phyloP scores from a whole-genome alignment of 148 eudicot genomes.

The Spergularia marina region DNA sequence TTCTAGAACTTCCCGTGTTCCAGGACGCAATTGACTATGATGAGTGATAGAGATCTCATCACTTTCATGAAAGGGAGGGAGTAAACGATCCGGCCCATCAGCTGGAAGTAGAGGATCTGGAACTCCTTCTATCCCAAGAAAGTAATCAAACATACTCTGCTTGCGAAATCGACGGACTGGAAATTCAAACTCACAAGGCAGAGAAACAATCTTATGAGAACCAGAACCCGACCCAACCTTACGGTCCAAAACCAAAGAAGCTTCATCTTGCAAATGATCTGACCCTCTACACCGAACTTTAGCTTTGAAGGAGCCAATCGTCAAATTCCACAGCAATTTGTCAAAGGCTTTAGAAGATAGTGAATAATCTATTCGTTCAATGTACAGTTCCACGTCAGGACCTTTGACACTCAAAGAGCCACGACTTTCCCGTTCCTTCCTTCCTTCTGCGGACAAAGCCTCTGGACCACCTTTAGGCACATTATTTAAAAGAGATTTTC shows the following conservation, averaged over 20 bases:
- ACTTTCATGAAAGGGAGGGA: conserved; percentile 33
- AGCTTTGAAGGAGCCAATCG: conserved; percentile 69
- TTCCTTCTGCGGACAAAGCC: conserved; percentile 10
- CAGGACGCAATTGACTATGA: conserved; percentile 26
- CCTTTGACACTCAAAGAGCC: conserved; percentile 30
- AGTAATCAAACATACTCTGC: conserved; percentile 45
- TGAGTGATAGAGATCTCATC: conserved; percentile 28
- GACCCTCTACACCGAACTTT: conserved; percentile 65
- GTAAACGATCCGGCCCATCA: conserved; percentile 24
- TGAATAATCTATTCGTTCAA: conserved; percentile 79
- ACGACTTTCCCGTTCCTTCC: conserved; percentile 8
- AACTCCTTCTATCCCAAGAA: conserved; percentile 35
- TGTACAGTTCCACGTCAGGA: conserved; percentile 56
- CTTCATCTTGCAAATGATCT: conserved; percentile 41
- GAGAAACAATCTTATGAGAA: conserved; percentile 45
- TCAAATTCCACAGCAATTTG: conserved; percentile 76
- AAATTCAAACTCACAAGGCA: conserved; percentile 66
- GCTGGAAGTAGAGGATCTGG: conserved; percentile 40
- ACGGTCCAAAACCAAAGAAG: conserved; percentile 34
- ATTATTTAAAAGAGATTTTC: conserved; percentile 34
- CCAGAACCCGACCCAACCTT: conserved; percentile 43
- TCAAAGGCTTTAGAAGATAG: conserved; percentile 57
- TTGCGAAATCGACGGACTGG: conserved; percentile 56
- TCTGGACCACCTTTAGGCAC: conserved; percentile 23
- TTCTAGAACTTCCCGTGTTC: conserved; percentile 24